Conservation (phyloP, 2,329 filamentous ascomycete species). For the Cadophora malorum region DNA sequence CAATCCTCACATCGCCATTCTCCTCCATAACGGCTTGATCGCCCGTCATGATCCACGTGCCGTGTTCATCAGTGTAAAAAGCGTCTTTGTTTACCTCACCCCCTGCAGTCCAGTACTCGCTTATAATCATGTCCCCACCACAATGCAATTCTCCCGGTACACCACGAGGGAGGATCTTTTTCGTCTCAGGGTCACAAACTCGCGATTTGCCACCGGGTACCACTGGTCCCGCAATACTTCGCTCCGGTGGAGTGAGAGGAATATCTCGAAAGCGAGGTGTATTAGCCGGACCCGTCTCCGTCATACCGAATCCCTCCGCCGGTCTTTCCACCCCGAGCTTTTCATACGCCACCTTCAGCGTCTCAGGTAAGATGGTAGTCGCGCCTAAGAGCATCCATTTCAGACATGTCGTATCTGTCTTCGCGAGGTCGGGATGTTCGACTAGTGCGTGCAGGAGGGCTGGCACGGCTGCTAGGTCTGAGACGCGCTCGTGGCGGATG, state of each 20-base stretch:
- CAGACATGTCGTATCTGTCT: slow-evolving; percentile 20
- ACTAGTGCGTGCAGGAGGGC: slow-evolving; percentile 22
- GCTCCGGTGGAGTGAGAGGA: slow-evolving; percentile 67
- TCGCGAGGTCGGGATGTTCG: slow-evolving; percentile 23
- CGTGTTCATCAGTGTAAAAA: slow-evolving; percentile 51
- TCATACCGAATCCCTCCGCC: slow-evolving; percentile 58
- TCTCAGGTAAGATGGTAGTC: slow-evolving; percentile 18
- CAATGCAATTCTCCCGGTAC: slow-evolving; percentile 80
- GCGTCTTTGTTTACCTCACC: slow-evolving; percentile 71
- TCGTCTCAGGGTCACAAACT: slow-evolving; percentile 75
- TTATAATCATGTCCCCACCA: slow-evolving; percentile 85
- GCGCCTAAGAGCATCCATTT: slow-evolving; percentile 18
- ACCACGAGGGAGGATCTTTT: slow-evolving; percentile 64
- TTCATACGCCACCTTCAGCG: slow-evolving; percentile 1
- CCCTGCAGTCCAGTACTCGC: slow-evolving; percentile 80
- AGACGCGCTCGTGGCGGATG: slow-evolving; percentile 48
- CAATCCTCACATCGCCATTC: slow-evolving; percentile 84
- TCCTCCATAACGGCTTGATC: slow-evolving; percentile 86
- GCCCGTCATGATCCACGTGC: slow-evolving; percentile 83
- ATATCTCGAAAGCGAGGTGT: slow-evolving; percentile 59
- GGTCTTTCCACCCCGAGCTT: slow-evolving; percentile 17
- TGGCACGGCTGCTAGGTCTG: slow-evolving; percentile 22
- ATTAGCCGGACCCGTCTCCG: slow-evolving; percentile 57
- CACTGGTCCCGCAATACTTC: slow-evolving; percentile 77
- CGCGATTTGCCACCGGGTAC: slow-evolving; percentile 70